phyloP scores from a whole-genome alignment of 2,329 filamentous ascomycete species.

The Cryphonectria japonica region DNA sequence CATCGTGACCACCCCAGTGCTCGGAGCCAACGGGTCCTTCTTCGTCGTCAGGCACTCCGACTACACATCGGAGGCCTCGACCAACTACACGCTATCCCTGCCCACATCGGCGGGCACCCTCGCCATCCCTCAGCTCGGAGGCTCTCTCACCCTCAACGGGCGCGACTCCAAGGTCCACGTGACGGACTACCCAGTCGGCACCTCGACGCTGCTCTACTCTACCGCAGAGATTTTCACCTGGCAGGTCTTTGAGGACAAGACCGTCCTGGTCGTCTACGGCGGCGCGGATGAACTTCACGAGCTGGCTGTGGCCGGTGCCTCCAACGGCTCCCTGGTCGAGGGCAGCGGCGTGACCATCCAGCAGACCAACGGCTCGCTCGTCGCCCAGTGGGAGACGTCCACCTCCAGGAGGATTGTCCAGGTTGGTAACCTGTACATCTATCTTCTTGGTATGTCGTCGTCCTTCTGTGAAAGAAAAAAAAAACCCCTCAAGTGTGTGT shows the following conservation, averaged over 20 bases:
- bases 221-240: conserved; percentile 73
- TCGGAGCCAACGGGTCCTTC: conserved; percentile 58
- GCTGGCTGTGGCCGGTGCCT: conserved; percentile 49
- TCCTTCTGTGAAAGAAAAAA: background rate
- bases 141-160: conserved; percentile 60
- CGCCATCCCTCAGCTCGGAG: conserved; percentile 60
- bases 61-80: conserved; percentile 60
- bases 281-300: conserved; percentile 67
- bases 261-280: conserved; percentile 67
- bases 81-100: conserved; percentile 66
- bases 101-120: conserved; percentile 61
- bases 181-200: conserved; percentile 66
- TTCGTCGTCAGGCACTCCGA: conserved; percentile 70
- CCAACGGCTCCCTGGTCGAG: conserved; percentile 25
- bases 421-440: conserved; percentile 46
- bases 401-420: conserved; percentile 38
- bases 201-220: conserved; percentile 64
- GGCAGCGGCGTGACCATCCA: conserved; percentile 34
- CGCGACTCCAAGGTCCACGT: conserved; percentile 71
- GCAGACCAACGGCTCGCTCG: conserved; percentile 28
- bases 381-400: conserved; percentile 40
- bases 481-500: background rate
- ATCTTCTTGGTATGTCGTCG: conserved; percentile 48
- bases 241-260: conserved; percentile 64
- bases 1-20: conserved; percentile 65